Percentiles rank a stretch among this genome's conserved stretches.
These are phyloP conservation scores for Solanum hybrid DNA, from an alignment of 305 asterid genomes.

Conservation along the genomic window DNA sequence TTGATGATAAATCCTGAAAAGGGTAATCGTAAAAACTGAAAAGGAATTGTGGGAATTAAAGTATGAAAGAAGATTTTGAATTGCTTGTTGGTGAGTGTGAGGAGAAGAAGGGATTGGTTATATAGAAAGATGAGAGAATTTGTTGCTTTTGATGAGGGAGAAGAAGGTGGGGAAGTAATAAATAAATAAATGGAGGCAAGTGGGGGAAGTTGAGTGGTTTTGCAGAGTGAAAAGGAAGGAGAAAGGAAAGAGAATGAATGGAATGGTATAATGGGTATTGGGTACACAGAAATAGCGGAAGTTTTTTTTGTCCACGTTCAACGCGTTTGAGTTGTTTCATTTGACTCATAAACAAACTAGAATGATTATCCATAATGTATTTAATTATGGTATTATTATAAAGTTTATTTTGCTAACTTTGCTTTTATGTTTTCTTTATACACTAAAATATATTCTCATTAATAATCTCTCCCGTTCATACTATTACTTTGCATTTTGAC, in stretches of 20 bases:
- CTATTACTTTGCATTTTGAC: too few species aligned
- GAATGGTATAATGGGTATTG: not conserved
- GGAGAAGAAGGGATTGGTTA: not conserved
- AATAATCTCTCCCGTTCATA: too few species aligned
- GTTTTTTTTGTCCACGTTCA: conserved; percentile 2
- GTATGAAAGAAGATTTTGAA: not conserved
- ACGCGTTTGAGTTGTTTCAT: conserved; percentile 8
- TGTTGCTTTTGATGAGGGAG: not conserved
- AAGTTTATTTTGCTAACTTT: not conserved
- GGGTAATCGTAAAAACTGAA: not conserved
- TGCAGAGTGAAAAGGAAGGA: not conserved
- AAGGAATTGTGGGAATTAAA: not conserved
- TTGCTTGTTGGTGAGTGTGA: not conserved
- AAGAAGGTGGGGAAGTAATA: not conserved
- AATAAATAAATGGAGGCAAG: not conserved
- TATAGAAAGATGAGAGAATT: not conserved
- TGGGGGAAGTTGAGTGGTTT: not conserved
- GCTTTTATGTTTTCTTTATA: too few species aligned
- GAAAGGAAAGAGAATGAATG: not conserved
- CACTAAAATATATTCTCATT: too few species aligned
- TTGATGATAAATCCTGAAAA: not conserved
- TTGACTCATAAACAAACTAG: not conserved
- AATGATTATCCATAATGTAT: not conserved
- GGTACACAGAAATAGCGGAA: not conserved
- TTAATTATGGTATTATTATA: not conserved